Percentiles rank a stretch among this genome's conserved stretches.
Evolutionary conservation across 345 rosid species (phyloP).

Genomic region (Orychophragmus violaceus): DNA sequence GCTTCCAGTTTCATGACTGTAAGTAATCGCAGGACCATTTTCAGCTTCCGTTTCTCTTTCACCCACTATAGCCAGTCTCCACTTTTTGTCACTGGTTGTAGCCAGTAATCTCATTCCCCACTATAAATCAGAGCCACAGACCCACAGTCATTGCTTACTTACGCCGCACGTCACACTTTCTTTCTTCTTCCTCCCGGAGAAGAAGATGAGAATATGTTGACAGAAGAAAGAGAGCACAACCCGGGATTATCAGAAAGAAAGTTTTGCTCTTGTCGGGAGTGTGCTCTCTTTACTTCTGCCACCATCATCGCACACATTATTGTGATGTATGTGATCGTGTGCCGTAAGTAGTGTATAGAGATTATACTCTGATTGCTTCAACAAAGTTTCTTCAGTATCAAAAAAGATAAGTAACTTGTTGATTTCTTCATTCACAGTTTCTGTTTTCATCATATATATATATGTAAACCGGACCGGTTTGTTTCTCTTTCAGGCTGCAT

Average conservation of each 20-base stretch:
- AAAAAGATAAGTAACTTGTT: slow-evolving; percentile 8
- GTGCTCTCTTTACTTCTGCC: slow-evolving; percentile 94
- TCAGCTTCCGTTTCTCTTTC: slow-evolving; percentile 15
- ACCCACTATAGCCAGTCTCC: slow-evolving; percentile 9
- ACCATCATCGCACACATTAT: slow-evolving; percentile 27
- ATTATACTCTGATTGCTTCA: background rate
- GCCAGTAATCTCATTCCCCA: slow-evolving; percentile 4
- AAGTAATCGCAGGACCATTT: slow-evolving; percentile 15
- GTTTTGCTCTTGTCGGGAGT: slow-evolving; percentile 65
- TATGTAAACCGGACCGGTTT: background rate
- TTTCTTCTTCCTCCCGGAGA: slow-evolving; percentile 18
- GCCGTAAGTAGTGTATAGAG: background rate
- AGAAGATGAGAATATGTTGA: slow-evolving; percentile 43
- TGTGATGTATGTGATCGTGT: slow-evolving; percentile 21
- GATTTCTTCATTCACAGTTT: background rate
- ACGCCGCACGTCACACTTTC: slow-evolving; percentile 28
- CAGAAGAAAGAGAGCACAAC: slow-evolving; percentile 99
- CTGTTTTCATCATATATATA: background rate
- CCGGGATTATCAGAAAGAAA: slow-evolving; percentile 44
- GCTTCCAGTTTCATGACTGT: slow-evolving; percentile 15
- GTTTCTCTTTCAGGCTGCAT: background rate
- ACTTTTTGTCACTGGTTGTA: slow-evolving; percentile 9
- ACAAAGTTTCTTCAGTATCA: slow-evolving; percentile 5
- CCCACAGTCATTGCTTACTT: slow-evolving; percentile 22
- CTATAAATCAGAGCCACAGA: slow-evolving; percentile 9